Base-by-base conservation (phyloP, 2,329 filamentous ascomycete genomes). In the Claviceps sp. region DNA sequence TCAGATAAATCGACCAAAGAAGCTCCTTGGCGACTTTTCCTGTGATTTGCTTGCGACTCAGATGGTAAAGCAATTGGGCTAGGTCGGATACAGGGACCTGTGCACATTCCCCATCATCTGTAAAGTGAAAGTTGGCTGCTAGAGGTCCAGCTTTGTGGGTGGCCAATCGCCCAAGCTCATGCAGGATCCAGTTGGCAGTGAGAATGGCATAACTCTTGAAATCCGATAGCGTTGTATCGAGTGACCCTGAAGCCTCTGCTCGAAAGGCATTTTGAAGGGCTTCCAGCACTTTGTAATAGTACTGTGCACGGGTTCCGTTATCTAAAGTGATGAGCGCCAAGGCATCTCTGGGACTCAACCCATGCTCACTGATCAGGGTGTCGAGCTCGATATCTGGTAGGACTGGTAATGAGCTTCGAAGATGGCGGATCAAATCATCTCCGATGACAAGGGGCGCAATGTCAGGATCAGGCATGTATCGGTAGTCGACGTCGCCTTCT, bases 401-500 rank as follows among this genome's bases (percentile, higher is more conserved):
- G 22, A 79, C 73, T 4, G 88, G 87, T 54, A 95, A 69, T 0
- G 76, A 84, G 0, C 67, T 59, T 19, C 68, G 70, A 14, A 97
- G 72, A 56, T 83, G 73, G 5, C 73, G 62, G 4, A 96, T 71
- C 0, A 97, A 73, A 53, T 87, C 82, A 2, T 75, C 63, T 7
- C 82, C 82, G 55, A 98, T 85, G 2, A 89, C 64, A 1, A 98
- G 73, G 1, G 93, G 89, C 0, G 80, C 77, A 14, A 98, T 75
- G 64, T 98, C 93, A 5, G 93, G 88, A 65, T 98, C 93, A 0
- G 93, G 91, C 91, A 98, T 97, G 64, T 98, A 98, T 43, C 93
- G 78, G 67, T 98, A 98, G 67, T 98, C 93, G 5, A 97, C 89
- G 63, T 95, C 91, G 47, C 93, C 93, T 66, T 97, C 93, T 66